A percentile compares a stretch with the other conserved stretches of the same genome.
These are phyloP conservation scores for Colletotrichum sp. DNA, from an alignment of 2,329 filamentous ascomycete species.

Conservation along the genomic window DNA sequence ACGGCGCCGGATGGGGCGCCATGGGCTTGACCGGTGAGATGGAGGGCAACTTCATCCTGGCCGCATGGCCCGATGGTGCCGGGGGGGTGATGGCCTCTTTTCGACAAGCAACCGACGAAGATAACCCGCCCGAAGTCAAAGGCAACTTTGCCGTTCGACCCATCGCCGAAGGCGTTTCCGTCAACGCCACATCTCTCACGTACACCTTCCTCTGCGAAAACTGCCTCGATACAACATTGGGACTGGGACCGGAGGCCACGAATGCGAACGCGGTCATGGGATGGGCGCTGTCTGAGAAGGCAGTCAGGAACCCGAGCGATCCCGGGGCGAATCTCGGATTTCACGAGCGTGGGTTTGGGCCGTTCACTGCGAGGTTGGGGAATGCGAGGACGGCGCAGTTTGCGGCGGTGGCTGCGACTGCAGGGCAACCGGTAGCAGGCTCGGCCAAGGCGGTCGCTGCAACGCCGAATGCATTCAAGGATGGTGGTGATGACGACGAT, in stretches of 20 bases:
- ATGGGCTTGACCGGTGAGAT: slow-evolving; percentile 48
- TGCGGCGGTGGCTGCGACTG: slow-evolving; percentile 43
- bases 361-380: slow-evolving; percentile 33
- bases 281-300: slow-evolving; percentile 35
- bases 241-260: slow-evolving; percentile 28
- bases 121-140: slow-evolving; percentile 45
- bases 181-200: slow-evolving; percentile 45
- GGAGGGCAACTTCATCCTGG: slow-evolving; percentile 48
- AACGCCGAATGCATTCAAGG: slow-evolving; percentile 11
- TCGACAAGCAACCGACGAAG: slow-evolving; percentile 46
- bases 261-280: slow-evolving; percentile 35
- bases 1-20: slow-evolving; percentile 50
- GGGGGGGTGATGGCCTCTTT: slow-evolving; percentile 44
- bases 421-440: slow-evolving; percentile 35
- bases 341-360: slow-evolving; percentile 34
- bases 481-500: slow-evolving; percentile 18
- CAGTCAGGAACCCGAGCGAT: slow-evolving; percentile 25
- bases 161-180: slow-evolving; percentile 45
- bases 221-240: slow-evolving; percentile 33
- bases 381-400: slow-evolving; percentile 39
- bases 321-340: slow-evolving; percentile 30
- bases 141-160: slow-evolving; percentile 43
- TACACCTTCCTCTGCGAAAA: slow-evolving; percentile 52
- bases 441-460: slow-evolving; percentile 22
- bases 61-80: slow-evolving; percentile 46